Conservation (phyloP, 2,329 filamentous ascomycete genomes). For the Onygenales sp. region DNA sequence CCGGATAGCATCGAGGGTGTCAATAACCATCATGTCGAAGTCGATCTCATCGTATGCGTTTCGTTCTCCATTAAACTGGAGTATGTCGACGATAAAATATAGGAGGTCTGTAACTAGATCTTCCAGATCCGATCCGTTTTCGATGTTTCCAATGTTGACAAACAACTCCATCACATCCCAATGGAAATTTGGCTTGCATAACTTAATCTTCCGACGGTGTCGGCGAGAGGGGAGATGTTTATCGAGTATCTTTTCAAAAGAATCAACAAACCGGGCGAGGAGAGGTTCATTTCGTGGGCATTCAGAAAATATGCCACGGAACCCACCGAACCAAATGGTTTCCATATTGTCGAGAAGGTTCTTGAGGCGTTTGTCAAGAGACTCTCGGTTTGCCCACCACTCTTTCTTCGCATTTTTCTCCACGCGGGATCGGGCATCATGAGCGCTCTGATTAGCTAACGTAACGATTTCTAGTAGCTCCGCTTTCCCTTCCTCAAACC, state of each 20-base stretch:
- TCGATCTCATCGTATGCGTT: conserved; percentile 98
- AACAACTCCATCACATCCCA: conserved; percentile 75
- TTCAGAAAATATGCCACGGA: conserved; percentile 86
- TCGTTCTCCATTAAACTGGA: conserved; percentile 91
- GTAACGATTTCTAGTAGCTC: conserved; percentile 78
- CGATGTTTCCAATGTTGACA: conserved; percentile 68
- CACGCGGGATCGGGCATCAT: conserved; percentile 60
- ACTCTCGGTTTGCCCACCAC: conserved; percentile 85
- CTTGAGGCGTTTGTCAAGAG: conserved; percentile 65
- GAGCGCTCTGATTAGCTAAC: conserved; percentile 73
- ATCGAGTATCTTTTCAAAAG: conserved; percentile 69
- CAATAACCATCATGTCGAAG: conserved; percentile 83
- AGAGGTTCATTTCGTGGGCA: conserved; percentile 53
- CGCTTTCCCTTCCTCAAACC: conserved; percentile 66
- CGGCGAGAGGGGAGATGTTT: conserved; percentile 75
- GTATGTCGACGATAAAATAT: conserved; percentile 91
- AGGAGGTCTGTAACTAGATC: conserved; percentile 85
- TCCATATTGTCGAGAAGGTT: conserved; percentile 79
- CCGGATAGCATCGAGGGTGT: conserved; percentile 74
- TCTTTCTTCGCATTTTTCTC: conserved; percentile 65
- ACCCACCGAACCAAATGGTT: conserved; percentile 88
- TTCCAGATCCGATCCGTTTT: conserved; percentile 65
- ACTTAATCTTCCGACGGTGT: conserved; percentile 47
- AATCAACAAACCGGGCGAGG: conserved; percentile 65
- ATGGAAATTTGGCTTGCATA: conserved; percentile 47